Conservation (phyloP, 1,284 basidiomycete genomes). For the Cryptococcus floricola region DNA sequence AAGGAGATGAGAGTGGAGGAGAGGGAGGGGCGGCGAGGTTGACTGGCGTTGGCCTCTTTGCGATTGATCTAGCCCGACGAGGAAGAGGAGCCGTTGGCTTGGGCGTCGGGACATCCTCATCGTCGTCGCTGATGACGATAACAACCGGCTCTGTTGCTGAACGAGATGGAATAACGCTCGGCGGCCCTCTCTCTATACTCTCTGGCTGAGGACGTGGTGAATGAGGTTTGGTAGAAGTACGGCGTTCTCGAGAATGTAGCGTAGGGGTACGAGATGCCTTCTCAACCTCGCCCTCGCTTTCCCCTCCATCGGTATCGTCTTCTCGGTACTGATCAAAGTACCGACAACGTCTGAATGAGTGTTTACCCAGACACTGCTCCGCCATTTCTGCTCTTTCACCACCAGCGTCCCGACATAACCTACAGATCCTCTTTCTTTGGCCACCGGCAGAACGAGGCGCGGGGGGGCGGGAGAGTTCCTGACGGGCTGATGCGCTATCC, state of each 20-base stretch:
- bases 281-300: not conserved
- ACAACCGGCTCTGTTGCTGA: not conserved
- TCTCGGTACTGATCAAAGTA: not conserved
- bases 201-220: too few relatives aligned
- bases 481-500: not conserved
- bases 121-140: not conserved
- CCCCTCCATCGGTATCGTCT: not conserved
- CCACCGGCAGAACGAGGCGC: not conserved
- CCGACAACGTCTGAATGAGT: not conserved
- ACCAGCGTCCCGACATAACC: slow-evolving; percentile 17
- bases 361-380: slow-evolving; percentile 6
- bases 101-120: not conserved
- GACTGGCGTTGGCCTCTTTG: not conserved
- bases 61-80: not conserved
- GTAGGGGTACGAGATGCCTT: not conserved
- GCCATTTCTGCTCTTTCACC: slow-evolving; percentile 17
- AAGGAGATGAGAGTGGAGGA: slow-evolving; percentile 1
- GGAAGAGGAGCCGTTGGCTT: not conserved
- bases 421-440: slow-evolving; percentile 1
- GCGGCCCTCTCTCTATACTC: too few relatives aligned
- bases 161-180: not conserved
- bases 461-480: not conserved
- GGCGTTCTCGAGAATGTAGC: not conserved
- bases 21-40: slow-evolving; percentile 9
- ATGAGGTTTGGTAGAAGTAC: not conserved